These are phyloP conservation scores for Huntiella abstrusa DNA, from an alignment of 2,329 filamentous ascomycete genomes.

Conservation along the genomic window DNA sequence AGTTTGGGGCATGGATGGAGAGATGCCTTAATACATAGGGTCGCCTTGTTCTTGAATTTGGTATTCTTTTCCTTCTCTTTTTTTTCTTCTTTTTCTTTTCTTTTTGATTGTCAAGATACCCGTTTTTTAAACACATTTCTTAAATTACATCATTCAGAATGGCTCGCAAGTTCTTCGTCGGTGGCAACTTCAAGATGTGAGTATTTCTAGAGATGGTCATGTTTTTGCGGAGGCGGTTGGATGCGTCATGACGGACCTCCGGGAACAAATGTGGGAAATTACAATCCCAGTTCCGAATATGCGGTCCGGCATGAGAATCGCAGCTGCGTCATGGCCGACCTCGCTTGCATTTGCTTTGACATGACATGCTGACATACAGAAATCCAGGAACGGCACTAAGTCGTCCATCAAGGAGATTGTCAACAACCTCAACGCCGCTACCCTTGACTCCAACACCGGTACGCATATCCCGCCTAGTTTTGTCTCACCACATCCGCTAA, in stretches of 20 bases:
- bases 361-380: neutral
- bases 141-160: constrained; percentile 36
- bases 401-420: constrained; percentile 84
- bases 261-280: too few species aligned
- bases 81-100: constrained; percentile 3
- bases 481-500: neutral
- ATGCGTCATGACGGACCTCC: too few species aligned
- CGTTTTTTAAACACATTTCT: constrained; percentile 14
- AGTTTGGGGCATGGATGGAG: too few species aligned
- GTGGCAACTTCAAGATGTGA: constrained; percentile 99
- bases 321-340: too few species aligned
- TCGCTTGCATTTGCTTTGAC: neutral
- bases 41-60: constrained; percentile 1
- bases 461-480: neutral
- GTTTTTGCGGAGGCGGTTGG: too few species aligned
- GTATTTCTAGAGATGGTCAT: constrained; percentile 15
- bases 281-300: neutral
- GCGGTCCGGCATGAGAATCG: constrained; percentile 1
- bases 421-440: constrained; percentile 68
- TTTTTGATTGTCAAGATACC: neutral
- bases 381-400: constrained; percentile 71
- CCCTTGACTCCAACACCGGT: constrained; percentile 39
- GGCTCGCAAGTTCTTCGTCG: constrained; percentile 93
- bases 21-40: too few species aligned
- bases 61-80: neutral